A percentile compares a stretch with the other conserved stretches of the same genome.
phyloP scores from a whole-genome alignment of 2,329 filamentous ascomycete genomes.

The Penicillium decumbens region DNA sequence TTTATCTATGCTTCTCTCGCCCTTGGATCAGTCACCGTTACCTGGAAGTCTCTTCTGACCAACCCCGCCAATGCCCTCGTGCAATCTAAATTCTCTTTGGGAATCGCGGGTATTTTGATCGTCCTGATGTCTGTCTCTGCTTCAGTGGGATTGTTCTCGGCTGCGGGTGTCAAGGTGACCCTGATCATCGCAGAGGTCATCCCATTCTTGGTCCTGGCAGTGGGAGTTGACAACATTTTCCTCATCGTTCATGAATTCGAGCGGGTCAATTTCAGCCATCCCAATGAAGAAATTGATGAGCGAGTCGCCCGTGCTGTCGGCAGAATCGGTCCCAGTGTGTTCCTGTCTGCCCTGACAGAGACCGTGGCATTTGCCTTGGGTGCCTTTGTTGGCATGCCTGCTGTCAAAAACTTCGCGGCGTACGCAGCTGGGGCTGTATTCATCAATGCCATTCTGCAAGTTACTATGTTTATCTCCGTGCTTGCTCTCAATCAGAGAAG shows the following conservation, averaged over 20 bases:
- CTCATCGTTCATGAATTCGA: conserved; percentile 98
- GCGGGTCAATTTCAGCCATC: conserved; percentile 84
- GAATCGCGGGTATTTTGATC: conserved; percentile 89
- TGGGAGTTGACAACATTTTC: conserved; percentile 98
- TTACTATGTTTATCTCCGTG: conserved; percentile 94
- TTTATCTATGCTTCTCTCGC: conserved; percentile 94
- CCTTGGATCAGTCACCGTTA: conserved; percentile 79
- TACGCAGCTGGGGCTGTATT: conserved; percentile 95
- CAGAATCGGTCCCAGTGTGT: conserved; percentile 92
- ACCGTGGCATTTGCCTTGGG: conserved; percentile 90
- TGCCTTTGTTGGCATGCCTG: conserved; percentile 94
- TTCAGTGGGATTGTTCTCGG: conserved; percentile 91
- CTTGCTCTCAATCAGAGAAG: conserved; percentile 85
- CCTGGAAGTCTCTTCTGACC: conserved; percentile 67
- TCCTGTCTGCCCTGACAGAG: conserved; percentile 91
- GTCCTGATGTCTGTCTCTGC: conserved; percentile 96
- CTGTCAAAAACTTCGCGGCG: conserved; percentile 92
- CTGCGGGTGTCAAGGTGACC: conserved; percentile 85
- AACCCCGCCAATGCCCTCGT: conserved; percentile 83
- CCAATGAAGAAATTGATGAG: conserved; percentile 80
- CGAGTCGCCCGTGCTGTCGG: conserved; percentile 84
- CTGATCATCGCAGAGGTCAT: conserved; percentile 98
- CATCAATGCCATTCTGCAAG: conserved; percentile 93
- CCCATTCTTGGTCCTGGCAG: conserved; percentile 90
- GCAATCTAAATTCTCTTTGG: conserved; percentile 93